phyloP scores from a whole-genome alignment of 2,329 filamentous ascomycete species.

The Penicillium sp. region DNA sequence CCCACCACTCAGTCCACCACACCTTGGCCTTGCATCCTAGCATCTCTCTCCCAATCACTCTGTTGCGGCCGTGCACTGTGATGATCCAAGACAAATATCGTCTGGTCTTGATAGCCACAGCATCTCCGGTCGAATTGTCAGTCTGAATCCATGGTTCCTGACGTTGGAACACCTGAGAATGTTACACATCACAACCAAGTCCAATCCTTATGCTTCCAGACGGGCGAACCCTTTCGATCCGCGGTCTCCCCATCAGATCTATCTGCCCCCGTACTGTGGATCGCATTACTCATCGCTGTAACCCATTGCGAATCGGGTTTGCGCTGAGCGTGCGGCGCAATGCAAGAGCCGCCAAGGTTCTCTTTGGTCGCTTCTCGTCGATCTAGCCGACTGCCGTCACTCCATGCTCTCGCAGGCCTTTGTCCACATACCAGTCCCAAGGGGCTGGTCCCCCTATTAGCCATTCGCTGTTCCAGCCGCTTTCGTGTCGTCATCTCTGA shows the following conservation, averaged over 20 bases:
- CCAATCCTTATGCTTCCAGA: no score
- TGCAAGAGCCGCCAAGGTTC: no score
- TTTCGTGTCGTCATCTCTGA: slow-evolving; percentile 8
- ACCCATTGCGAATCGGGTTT: background rate
- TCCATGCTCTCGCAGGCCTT: background rate
- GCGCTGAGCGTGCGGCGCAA: background rate
- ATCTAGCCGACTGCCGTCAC: no score
- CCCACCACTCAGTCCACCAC: background rate
- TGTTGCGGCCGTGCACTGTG: no score
- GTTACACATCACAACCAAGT: slow-evolving; percentile 30
- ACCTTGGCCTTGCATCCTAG: no score
- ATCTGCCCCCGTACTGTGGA: slow-evolving; percentile 16
- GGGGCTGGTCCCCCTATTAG: slow-evolving; percentile 5
- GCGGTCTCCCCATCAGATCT: slow-evolving; percentile 23
- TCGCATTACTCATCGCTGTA: background rate
- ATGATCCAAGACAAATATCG: no score
- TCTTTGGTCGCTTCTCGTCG: no score
- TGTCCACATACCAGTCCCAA: slow-evolving; percentile 17
- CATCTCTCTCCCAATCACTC: no score
- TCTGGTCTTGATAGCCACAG: no score
- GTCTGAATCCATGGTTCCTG: slow-evolving; percentile 14
- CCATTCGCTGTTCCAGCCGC: slow-evolving; percentile 11
- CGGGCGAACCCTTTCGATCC: slow-evolving; percentile 3
- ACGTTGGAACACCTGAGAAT: slow-evolving; percentile 7
- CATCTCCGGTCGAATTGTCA: no score